Percentiles rank a stretch among this genome's conserved stretches.
Evolutionary conservation across 78 protist species (phyloP).

Genomic region (Cavenderia fasciculata): DNA sequence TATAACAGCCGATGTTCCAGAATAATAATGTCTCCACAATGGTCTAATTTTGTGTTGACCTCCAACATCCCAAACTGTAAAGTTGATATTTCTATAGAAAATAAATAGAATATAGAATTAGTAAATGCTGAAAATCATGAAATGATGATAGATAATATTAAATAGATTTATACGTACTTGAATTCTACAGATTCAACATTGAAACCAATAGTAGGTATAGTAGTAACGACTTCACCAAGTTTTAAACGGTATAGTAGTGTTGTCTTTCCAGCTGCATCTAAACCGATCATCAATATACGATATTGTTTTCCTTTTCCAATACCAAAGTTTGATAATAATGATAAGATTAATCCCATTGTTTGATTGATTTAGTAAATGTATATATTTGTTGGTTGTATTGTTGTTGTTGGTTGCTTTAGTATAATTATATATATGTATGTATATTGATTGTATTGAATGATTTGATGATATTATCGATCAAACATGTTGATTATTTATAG

Average conservation of each 20-base stretch:
- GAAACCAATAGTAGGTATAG: constrained; percentile 88
- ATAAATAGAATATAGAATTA: constrained; percentile 10
- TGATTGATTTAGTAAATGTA: too few species aligned
- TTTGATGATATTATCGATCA: too few species aligned
- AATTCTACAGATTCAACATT: constrained; percentile 90
- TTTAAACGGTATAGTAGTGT: constrained; percentile 84
- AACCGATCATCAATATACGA: constrained; percentile 94
- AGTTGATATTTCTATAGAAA: constrained; percentile 89
- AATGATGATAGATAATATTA: neutral
- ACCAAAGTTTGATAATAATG: too few species aligned
- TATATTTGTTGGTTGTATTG: too few species aligned
- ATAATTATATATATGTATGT: too few species aligned
- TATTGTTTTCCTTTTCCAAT: too few species aligned
- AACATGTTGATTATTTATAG: too few species aligned
- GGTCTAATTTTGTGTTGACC: constrained; percentile 95
- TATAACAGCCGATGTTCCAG: constrained; percentile 84
- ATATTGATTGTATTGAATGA: too few species aligned
- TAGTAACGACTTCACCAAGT: constrained; percentile 70
- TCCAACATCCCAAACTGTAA: constrained; percentile 96
- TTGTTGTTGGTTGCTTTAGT: too few species aligned
- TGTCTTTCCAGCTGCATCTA: constrained; percentile 93
- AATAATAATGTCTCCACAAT: constrained; percentile 92
- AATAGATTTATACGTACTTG: neutral
- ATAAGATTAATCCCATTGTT: too few species aligned
- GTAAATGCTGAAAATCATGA: neutral